Evolutionary conservation across 192 early-diverging fungal species (phyloP).

Genomic region (Podila verticillata): DNA sequence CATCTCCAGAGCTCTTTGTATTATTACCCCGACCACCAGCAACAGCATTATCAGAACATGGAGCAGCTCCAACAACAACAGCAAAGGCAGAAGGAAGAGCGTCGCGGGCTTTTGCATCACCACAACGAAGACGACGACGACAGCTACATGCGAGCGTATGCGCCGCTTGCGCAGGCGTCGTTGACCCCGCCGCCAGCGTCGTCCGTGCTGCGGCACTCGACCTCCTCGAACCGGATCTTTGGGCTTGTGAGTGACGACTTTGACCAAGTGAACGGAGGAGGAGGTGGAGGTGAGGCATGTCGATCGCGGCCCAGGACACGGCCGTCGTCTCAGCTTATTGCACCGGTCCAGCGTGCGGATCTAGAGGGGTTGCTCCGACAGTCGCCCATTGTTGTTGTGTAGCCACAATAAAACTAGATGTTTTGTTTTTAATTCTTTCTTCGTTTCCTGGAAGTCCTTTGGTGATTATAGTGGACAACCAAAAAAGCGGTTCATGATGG

Average conservation of each 20-base stretch:
- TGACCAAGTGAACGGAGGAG: background rate
- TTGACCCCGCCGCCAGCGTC: slow-evolving; percentile 10
- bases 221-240: background rate
- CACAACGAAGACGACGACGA: background rate
- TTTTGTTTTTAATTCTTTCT: background rate
- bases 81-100: background rate
- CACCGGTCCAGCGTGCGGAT: background rate
- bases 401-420: background rate
- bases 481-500: too few relatives aligned
- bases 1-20: background rate
- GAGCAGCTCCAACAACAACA: background rate
- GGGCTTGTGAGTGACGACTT: background rate
- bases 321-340: background rate
- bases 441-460: background rate
- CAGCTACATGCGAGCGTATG: background rate
- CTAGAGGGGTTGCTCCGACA: background rate
- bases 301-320: slow-evolving; percentile 4
- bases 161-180: background rate
- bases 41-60: background rate
- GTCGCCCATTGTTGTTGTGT: background rate
- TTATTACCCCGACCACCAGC: background rate
- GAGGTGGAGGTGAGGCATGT: background rate
- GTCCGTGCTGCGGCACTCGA: slow-evolving; percentile 8
- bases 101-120: background rate
- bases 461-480: too few relatives aligned